These are phyloP conservation scores for Ogataea nonfermentans DNA, from an alignment of 805 yeast species.

Conservation along the genomic window DNA sequence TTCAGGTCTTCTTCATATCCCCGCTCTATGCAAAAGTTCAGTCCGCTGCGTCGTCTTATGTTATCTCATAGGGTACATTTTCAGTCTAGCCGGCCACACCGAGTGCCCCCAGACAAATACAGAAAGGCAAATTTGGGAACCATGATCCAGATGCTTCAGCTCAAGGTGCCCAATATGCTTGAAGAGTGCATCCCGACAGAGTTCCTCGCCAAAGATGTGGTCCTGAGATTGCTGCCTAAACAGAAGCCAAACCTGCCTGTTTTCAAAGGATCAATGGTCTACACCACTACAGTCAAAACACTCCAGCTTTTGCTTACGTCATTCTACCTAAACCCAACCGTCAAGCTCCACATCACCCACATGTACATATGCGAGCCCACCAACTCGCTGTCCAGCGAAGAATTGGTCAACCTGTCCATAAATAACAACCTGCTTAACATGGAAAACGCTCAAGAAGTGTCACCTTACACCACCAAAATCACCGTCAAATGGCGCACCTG, in stretches of 20 bases:
- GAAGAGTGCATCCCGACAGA: constrained; percentile 43
- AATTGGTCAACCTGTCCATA: constrained; percentile 28
- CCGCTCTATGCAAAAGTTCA: too few relatives aligned
- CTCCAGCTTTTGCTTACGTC: constrained; percentile 53
- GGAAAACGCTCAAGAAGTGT: constrained; percentile 21
- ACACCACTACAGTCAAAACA: constrained; percentile 55
- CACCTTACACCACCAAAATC: constrained; percentile 46
- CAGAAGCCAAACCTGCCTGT: constrained; percentile 54
- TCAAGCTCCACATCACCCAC: constrained; percentile 51
- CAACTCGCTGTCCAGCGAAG: constrained; percentile 24
- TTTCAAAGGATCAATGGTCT: constrained; percentile 54
- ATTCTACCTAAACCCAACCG: constrained; percentile 51
- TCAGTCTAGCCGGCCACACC: background rate
- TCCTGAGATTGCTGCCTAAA: constrained; percentile 56
- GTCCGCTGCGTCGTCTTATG: too few relatives aligned
- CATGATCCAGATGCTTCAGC: constrained; percentile 46
- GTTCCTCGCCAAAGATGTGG: constrained; percentile 44
- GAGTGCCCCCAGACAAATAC: constrained; percentile 21
- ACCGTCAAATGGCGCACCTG: constrained; percentile 59
- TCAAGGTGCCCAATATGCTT: constrained; percentile 51
- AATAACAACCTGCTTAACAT: constrained; percentile 22
- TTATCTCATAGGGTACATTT: background rate
- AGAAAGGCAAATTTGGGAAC: constrained; percentile 53
- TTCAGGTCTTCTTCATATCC: too few relatives aligned
- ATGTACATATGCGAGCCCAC: constrained; percentile 34